Base-by-base conservation (phyloP, 108 stramenopile species). In the Bacterosira constricta region DNA sequence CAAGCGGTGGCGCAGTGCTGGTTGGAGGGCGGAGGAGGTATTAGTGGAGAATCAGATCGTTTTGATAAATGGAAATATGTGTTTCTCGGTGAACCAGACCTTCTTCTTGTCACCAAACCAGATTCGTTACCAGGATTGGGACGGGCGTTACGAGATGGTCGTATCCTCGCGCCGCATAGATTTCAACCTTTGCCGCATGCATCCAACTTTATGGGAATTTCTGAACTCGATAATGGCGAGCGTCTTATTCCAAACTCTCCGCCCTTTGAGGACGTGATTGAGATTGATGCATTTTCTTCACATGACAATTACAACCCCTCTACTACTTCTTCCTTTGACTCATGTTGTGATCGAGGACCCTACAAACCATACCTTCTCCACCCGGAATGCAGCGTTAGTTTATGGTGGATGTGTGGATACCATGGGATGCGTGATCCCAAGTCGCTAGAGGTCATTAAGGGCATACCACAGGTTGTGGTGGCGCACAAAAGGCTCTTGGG, bases 41-140 rank as follows among this genome's bases (percentile, higher is more conserved):
- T 26, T 7, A n/a, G 23, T 50, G 49, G 23, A 3, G 18, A 50
- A 30, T n/a, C n/a, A n/a, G n/a, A n/a, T n/a, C n/a, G n/a, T n/a
- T n/a, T n/a, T n/a, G 37, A 7, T 13, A 38, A 66, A 18, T 86
- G 79, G 75, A 67, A 75, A 39, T 81, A 83, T 34, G 50, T 83
- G 8, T 83, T 67, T 47, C 50, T 83, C 8, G 77, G 82, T 25
- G 85, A 86, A 69, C 66, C 82, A 2, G 85, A 83, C 67, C 41
- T 51, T 38, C 46, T 86, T 13, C 58, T 83, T 4, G 51, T 76
- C 13, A 68, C 75, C 13, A 47, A 80, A 17, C 39, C 61, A 21
- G 31, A 49, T 21, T 52, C 76, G 3, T 29, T 82, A 6, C 58
- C 50, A 6, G 51, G 38, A 11, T 17, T 83, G 26, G 49, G 51